A percentile compares a stretch with the other conserved stretches of the same genome.
phyloP scores from a whole-genome alignment of 257 asterid genomes.

The Ilex aquifolium region DNA sequence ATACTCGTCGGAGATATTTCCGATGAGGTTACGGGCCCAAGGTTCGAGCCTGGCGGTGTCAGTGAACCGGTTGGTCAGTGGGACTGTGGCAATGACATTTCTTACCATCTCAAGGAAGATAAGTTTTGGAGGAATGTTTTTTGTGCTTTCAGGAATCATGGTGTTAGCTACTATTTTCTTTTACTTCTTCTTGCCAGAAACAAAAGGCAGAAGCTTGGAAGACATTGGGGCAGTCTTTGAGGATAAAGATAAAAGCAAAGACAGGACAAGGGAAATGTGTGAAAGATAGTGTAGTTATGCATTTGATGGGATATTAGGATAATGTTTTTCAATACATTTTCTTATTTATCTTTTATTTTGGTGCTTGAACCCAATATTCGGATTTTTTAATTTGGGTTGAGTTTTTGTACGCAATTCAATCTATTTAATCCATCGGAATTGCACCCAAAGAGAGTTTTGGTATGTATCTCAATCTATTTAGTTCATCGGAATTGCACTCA shows the following conservation, averaged over 20 bases:
- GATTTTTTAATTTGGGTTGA: too few species aligned
- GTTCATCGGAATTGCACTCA: too few species aligned
- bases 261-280: neutral
- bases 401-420: too few species aligned
- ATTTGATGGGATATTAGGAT: too few species aligned
- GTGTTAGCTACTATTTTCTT: conserved; percentile 50
- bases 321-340: too few species aligned
- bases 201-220: conserved; percentile 69
- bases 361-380: too few species aligned
- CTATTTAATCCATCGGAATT: too few species aligned
- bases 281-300: neutral
- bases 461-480: too few species aligned
- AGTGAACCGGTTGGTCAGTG: conserved; percentile 77
- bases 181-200: conserved; percentile 72
- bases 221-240: conserved; percentile 59
- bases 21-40: conserved; percentile 65
- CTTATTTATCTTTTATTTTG: too few species aligned
- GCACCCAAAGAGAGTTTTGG: too few species aligned
- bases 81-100: conserved; percentile 65
- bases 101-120: conserved; percentile 48
- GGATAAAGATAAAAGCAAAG: conserved; percentile 35
- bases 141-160: conserved; percentile 56
- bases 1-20: conserved; percentile 68
- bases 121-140: conserved; percentile 65
- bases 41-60: conserved; percentile 64